These are phyloP conservation scores for Gossypium schwendimanii DNA, from an alignment of 441 rosid genomes.

Conservation along the genomic window DNA sequence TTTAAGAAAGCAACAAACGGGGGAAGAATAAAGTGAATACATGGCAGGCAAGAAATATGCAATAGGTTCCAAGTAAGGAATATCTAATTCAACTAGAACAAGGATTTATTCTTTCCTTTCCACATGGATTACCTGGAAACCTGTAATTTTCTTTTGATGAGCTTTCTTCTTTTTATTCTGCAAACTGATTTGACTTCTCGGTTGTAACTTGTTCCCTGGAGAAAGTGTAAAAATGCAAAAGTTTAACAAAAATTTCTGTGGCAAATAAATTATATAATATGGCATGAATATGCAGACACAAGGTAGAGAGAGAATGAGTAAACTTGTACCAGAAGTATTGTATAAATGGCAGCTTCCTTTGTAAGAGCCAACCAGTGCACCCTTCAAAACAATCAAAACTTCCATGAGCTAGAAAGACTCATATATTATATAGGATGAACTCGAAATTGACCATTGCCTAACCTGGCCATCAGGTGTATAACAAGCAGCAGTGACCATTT, in stretches of 20 bases:
- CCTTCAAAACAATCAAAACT: slow-evolving; percentile 45
- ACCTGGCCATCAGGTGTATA: slow-evolving; percentile 99
- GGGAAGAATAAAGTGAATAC: slow-evolving; percentile 16
- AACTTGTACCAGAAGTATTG: slow-evolving; percentile 53
- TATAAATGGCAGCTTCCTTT: slow-evolving; percentile 87
- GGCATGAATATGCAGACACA: background rate
- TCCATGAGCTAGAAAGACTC: slow-evolving; percentile 17
- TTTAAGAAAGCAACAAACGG: slow-evolving; percentile 24
- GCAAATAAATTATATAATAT: background rate
- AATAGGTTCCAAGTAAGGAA: background rate
- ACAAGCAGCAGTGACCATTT: slow-evolving; percentile 98
- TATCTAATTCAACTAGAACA: background rate
- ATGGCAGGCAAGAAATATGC: background rate
- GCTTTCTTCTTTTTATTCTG: slow-evolving; percentile 91
- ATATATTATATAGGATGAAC: slow-evolving; percentile 1
- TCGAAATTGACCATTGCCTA: slow-evolving; percentile 10
- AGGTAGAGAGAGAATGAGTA: slow-evolving; percentile 15
- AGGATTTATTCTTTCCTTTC: background rate
- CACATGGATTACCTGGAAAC: slow-evolving; percentile 70
- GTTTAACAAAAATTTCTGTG: slow-evolving; percentile 8
- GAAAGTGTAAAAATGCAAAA: slow-evolving; percentile 3
- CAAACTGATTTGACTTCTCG: slow-evolving; percentile 65
- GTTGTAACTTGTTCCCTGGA: slow-evolving; percentile 86
- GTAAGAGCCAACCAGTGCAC: slow-evolving; percentile 87
- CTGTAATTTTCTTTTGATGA: slow-evolving; percentile 87